phyloP scores from a whole-genome alignment of 23 red algal species.

The Agarophyton chilense region DNA sequence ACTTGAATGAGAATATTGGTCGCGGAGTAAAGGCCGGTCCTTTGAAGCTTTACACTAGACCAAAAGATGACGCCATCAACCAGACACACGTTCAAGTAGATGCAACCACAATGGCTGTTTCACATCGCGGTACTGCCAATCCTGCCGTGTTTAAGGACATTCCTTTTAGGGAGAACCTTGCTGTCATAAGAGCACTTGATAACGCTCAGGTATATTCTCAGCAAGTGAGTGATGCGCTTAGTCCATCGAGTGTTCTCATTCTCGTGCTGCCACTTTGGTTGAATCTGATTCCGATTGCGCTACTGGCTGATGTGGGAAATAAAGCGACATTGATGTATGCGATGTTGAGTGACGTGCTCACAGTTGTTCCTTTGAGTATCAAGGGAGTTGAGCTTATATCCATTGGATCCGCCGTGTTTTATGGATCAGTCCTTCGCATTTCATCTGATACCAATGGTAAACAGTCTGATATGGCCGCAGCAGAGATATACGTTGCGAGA shows the following conservation, averaged over 20 bases:
- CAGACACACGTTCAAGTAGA: neutral
- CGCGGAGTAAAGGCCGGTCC: neutral
- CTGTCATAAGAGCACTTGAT: slow-evolving; percentile 10
- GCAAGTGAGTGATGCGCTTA: slow-evolving; percentile 40
- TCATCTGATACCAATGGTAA: neutral
- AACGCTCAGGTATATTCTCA: neutral
- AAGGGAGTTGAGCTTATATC: slow-evolving; percentile 50
- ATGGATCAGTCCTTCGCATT: slow-evolving; percentile 10
- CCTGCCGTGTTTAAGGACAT: slow-evolving; percentile 9
- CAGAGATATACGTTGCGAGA: slow-evolving; percentile 9
- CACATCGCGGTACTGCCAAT: neutral
- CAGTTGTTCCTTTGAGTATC: slow-evolving; percentile 24
- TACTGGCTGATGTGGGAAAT: slow-evolving; percentile 22
- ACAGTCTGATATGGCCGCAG: neutral
- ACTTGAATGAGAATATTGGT: slow-evolving; percentile 9
- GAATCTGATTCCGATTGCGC: slow-evolving; percentile 43
- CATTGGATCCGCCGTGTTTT: neutral
- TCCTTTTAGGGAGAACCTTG: slow-evolving; percentile 13
- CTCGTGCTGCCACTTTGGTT: slow-evolving; percentile 22
- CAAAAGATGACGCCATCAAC: neutral
- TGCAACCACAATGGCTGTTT: slow-evolving; percentile 1
- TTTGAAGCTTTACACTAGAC: neutral
- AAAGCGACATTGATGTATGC: slow-evolving; percentile 10
- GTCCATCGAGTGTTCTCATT: slow-evolving; percentile 44
- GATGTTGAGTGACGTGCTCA: slow-evolving; percentile 43